Percentiles rank a stretch among this genome's conserved stretches.
Evolutionary conservation across 2,329 filamentous ascomycete genomes (phyloP).

Genomic region (Colletotrichum lindemuthianum): DNA sequence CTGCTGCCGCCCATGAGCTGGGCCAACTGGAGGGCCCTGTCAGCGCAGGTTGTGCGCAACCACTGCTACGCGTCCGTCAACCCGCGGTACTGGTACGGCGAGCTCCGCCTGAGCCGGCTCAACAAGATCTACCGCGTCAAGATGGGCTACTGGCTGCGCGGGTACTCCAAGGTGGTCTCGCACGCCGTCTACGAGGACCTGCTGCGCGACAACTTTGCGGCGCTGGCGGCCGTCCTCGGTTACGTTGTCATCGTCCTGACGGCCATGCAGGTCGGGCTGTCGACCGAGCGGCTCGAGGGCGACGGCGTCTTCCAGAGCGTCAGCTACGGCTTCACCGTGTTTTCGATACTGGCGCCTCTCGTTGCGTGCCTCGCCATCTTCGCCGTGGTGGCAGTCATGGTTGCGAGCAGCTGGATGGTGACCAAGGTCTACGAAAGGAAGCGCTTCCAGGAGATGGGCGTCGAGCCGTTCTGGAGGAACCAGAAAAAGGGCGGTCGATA

Average conservation of each 20-base stretch:
- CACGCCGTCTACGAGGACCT: slow-evolving; percentile 34
- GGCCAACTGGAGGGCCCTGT: slow-evolving; percentile 48
- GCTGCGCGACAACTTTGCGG: slow-evolving; percentile 29
- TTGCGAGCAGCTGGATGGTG: slow-evolving; percentile 35
- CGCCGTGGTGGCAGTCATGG: slow-evolving; percentile 34
- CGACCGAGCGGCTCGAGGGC: slow-evolving; percentile 45
- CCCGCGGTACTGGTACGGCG: slow-evolving; percentile 52
- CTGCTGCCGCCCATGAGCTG: slow-evolving; percentile 50
- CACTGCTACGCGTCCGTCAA: slow-evolving; percentile 44
- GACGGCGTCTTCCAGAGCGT: slow-evolving; percentile 53
- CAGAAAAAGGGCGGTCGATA: slow-evolving; percentile 6
- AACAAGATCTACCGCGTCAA: slow-evolving; percentile 54
- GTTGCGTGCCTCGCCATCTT: slow-evolving; percentile 39
- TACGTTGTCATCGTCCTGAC: slow-evolving; percentile 57
- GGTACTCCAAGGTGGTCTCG: slow-evolving; percentile 31
- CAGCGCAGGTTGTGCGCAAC: slow-evolving; percentile 38
- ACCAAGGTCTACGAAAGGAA: slow-evolving; percentile 36
- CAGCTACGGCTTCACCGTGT: slow-evolving; percentile 59
- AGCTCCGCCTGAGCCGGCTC: slow-evolving; percentile 50
- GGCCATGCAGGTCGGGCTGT: slow-evolving; percentile 60
- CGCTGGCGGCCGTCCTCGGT: slow-evolving; percentile 29
- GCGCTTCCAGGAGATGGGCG: slow-evolving; percentile 40
- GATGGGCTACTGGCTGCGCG: slow-evolving; percentile 26
- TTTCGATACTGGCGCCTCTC: slow-evolving; percentile 56
- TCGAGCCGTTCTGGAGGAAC: slow-evolving; percentile 33